Evolutionary conservation across 202 grass and related monocot species (phyloP).

Genomic region (Cymbopogon flexuosus): DNA sequence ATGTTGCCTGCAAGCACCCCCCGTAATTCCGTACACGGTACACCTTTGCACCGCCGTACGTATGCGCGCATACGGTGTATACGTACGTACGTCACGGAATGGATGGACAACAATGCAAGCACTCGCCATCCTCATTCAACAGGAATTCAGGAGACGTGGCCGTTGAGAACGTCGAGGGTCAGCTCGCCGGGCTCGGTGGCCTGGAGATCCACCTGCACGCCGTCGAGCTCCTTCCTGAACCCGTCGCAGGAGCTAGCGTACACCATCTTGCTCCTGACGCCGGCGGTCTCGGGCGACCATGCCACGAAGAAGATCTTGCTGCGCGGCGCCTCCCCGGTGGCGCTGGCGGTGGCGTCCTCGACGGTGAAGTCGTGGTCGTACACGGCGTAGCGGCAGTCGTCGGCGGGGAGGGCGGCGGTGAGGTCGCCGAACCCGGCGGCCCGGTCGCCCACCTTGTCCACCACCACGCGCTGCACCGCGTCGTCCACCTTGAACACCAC

Average conservation of each 20-base stretch:
- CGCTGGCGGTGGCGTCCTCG: background rate
- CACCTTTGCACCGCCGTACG: too few relatives aligned
- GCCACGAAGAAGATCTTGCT: constrained; percentile 57
- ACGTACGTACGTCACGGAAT: too few relatives aligned
- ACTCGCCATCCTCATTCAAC: too few relatives aligned
- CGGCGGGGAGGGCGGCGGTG: constrained; percentile 37
- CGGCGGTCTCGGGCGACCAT: constrained; percentile 41
- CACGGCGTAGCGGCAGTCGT: constrained; percentile 59
- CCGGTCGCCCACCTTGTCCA: constrained; percentile 42
- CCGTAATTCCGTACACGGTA: too few relatives aligned
- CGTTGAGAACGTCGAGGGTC: constrained; percentile 43
- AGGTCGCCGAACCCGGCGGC: constrained; percentile 36
- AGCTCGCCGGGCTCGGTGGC: constrained; percentile 50
- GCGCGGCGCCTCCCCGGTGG: background rate
- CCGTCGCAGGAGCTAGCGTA: constrained; percentile 48
- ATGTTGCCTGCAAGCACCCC: background rate
- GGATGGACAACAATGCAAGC: too few relatives aligned
- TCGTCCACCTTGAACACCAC: constrained; percentile 61
- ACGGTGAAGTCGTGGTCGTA: constrained; percentile 57
- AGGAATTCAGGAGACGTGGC: background rate
- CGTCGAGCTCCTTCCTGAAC: constrained; percentile 57
- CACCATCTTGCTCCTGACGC: constrained; percentile 52
- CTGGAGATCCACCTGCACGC: constrained; percentile 45
- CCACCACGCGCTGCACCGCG: constrained; percentile 38
- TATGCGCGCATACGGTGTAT: too few relatives aligned